Evolutionary conservation across 306 rosid genomes (phyloP).

Genomic region (Quercus agrifolia): DNA sequence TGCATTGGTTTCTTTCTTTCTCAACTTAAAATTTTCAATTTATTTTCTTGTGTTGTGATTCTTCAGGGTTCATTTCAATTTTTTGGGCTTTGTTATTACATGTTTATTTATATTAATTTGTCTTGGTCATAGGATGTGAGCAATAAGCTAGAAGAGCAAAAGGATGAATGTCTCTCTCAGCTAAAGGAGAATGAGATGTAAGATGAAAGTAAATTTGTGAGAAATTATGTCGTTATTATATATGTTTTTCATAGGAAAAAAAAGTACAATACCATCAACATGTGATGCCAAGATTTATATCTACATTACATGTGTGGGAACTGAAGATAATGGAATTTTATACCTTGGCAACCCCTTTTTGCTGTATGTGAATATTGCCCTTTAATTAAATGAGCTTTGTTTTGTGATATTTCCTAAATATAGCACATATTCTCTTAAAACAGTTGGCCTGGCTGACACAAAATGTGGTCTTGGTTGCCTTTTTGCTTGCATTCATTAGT

Average conservation of each 20-base stretch:
- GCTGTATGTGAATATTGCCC: neutral
- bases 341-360: neutral
- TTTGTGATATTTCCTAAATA: neutral
- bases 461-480: too few relatives aligned
- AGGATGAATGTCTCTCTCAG: constrained; percentile 85
- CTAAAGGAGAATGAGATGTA: constrained; percentile 95
- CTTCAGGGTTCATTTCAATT: neutral
- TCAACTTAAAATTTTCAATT: neutral
- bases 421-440: too few relatives aligned
- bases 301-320: too few relatives aligned
- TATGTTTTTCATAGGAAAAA: neutral
- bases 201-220: constrained; percentile 33
- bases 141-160: constrained; percentile 89
- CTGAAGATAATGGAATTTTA: neutral
- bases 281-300: neutral
- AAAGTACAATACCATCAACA: neutral
- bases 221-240: neutral
- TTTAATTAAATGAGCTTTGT: neutral
- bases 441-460: too few relatives aligned
- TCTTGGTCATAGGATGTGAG: constrained; percentile 72
- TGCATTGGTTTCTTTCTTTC: neutral
- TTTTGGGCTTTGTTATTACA: neutral
- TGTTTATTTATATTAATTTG: constrained; percentile 13
- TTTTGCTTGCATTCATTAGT: too few relatives aligned
- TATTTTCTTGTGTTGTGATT: neutral